phyloP scores from a whole-genome alignment of 164 flowering plant species.

The Dillenia suffruticosa region DNA sequence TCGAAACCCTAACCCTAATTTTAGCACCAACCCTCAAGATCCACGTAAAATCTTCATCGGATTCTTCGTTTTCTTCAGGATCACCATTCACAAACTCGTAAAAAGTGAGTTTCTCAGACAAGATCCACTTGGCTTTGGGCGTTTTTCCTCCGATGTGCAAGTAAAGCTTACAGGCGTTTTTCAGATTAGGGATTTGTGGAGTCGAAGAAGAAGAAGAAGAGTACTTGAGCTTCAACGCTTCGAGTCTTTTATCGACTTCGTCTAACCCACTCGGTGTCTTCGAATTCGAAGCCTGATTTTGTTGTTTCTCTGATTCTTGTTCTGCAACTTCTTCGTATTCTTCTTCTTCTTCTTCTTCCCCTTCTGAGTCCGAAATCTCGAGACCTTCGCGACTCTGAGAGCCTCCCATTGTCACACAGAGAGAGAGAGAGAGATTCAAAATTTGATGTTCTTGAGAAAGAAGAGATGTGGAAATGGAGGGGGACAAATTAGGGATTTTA shows the following conservation, averaged over 20 bases:
- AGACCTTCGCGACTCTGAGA: constrained; percentile 62
- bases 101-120: constrained; percentile 34
- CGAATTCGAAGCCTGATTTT: background rate
- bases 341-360: constrained; percentile 6
- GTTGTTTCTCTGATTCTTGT: constrained; percentile 14
- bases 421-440: background rate
- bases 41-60: constrained; percentile 33
- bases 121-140: constrained; percentile 56
- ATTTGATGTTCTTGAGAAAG: no score
- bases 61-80: constrained; percentile 23
- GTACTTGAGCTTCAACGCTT: constrained; percentile 69
- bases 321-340: constrained; percentile 4
- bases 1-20: constrained; percentile 52
- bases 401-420: constrained; percentile 41
- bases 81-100: constrained; percentile 28
- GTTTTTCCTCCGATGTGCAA: constrained; percentile 62
- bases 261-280: constrained; percentile 52
- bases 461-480: no score
- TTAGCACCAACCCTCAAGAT: constrained; percentile 51
- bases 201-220: constrained; percentile 10
- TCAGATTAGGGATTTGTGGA: constrained; percentile 22
- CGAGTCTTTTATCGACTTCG: constrained; percentile 68
- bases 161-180: constrained; percentile 69
- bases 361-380: constrained; percentile 52
- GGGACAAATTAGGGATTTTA: no score